Conservation (phyloP, 208 protist species). For the Trypanosoma congolense region DNA sequence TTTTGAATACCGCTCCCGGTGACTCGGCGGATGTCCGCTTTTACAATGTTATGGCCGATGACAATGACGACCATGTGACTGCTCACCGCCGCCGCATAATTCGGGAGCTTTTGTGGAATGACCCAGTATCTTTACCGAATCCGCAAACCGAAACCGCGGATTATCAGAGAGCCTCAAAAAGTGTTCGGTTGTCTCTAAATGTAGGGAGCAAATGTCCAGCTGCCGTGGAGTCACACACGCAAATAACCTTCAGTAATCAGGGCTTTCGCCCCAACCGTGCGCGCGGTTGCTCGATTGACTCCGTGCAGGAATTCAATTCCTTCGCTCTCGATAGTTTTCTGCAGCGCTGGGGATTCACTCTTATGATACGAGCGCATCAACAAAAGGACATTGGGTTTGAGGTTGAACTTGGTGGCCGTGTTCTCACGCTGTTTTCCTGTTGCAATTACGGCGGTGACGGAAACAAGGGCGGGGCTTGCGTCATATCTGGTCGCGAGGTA, state of each 20-base stretch:
- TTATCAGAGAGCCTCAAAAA: background rate
- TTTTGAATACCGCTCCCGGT: constrained; percentile 15
- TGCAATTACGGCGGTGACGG: constrained; percentile 23
- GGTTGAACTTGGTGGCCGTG: constrained; percentile 16
- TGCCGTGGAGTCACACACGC: background rate
- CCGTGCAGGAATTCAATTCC: constrained; percentile 50
- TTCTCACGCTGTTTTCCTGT: constrained; percentile 45
- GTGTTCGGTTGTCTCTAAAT: background rate
- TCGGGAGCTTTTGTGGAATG: constrained; percentile 75
- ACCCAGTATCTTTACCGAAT: constrained; percentile 12
- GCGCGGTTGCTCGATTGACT: constrained; percentile 19
- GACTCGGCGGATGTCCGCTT: constrained; percentile 23
- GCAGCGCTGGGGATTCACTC: constrained; percentile 39
- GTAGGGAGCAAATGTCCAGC: background rate
- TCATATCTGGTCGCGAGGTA: constrained; percentile 22
- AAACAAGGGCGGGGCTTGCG: constrained; percentile 37
- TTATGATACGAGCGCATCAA: constrained; percentile 52
- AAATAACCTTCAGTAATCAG: constrained; percentile 14
- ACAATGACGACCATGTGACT: constrained; percentile 13
- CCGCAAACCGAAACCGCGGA: background rate
- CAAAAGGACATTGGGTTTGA: constrained; percentile 26
- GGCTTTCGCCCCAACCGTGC: constrained; percentile 40
- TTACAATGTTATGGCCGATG: constrained; percentile 10
- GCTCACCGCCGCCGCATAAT: constrained; percentile 43
- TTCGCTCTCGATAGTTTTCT: constrained; percentile 47